These are phyloP conservation scores for Nevesoporus exiguus DNA, from an alignment of 768 basidiomycete species.

Conservation along the genomic window DNA sequence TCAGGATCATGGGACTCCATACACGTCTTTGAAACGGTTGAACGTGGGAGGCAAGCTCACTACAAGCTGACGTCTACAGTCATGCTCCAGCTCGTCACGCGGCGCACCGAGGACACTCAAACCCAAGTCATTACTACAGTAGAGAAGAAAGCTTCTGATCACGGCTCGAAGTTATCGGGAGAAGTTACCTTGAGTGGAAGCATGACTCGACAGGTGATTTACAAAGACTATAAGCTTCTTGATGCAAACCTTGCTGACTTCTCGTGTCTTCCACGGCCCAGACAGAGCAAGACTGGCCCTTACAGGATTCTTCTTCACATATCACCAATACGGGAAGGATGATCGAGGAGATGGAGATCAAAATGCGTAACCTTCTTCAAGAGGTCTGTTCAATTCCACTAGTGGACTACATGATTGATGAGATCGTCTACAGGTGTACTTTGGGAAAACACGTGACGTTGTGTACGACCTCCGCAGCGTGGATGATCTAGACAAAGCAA, in stretches of 20 bases:
- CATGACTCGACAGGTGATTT: constrained; percentile 91
- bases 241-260: constrained; percentile 3
- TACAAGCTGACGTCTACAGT: constrained; percentile 98
- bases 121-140: constrained; percentile 14
- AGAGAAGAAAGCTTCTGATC: constrained; percentile 39
- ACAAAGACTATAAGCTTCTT: constrained; percentile 6
- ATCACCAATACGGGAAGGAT: constrained; percentile 91
- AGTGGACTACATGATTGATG: constrained; percentile 8
- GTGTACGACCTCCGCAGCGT: constrained; percentile 88
- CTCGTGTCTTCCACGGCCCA: constrained; percentile 30
- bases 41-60: constrained; percentile 87
- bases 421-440: constrained; percentile 64
- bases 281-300: constrained; percentile 84
- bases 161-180: constrained; percentile 60
- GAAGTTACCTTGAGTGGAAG: constrained; percentile 88
- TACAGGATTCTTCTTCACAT: constrained; percentile 79
- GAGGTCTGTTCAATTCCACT: constrained; percentile 47
- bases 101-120: constrained; percentile 32
- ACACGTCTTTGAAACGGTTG: constrained; percentile 94
- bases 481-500: constrained; percentile 79
- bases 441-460: constrained; percentile 95
- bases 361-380: constrained; percentile 93
- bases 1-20: constrained; percentile 97
- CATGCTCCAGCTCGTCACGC: constrained; percentile 86
- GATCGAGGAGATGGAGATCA: constrained; percentile 99